phyloP scores from a whole-genome alignment of 768 basidiomycete species.

The Lepiota venenata region DNA sequence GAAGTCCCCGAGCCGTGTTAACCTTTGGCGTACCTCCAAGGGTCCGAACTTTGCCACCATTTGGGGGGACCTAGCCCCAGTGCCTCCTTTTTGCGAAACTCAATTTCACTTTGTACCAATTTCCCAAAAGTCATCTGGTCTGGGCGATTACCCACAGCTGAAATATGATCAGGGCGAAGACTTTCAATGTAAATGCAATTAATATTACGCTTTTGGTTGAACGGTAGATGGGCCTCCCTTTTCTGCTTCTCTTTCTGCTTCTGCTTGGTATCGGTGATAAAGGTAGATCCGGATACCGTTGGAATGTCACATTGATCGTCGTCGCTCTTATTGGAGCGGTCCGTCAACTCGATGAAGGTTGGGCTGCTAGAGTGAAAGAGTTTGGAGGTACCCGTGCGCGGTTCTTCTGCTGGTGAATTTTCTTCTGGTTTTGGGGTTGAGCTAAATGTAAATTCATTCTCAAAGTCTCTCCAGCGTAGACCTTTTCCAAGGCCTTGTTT shows the following conservation, averaged over 20 bases:
- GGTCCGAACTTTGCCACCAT: constrained; percentile 20
- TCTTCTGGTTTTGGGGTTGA: background rate
- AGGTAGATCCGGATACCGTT: constrained; percentile 31
- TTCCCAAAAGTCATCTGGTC: constrained; percentile 25
- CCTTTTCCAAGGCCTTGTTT: constrained; percentile 34
- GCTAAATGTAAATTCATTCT: constrained; percentile 46
- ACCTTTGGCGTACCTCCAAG: constrained; percentile 17
- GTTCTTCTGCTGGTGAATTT: background rate
- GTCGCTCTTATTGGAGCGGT: constrained; percentile 18
- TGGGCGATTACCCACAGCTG: constrained; percentile 1
- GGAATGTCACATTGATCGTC: constrained; percentile 23
- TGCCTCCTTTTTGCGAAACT: constrained; percentile 40
- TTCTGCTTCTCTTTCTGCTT: constrained; percentile 13
- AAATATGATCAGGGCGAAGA: background rate
- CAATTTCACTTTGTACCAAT: constrained; percentile 41
- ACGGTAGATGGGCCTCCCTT: background rate
- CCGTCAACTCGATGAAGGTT: constrained; percentile 9
- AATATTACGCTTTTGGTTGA: background rate
- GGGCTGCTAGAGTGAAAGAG: background rate
- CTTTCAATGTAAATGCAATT: background rate
- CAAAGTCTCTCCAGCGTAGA: constrained; percentile 40
- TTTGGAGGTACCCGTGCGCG: background rate
- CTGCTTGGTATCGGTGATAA: constrained; percentile 15
- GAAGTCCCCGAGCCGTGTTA: background rate
- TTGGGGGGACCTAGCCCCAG: constrained; percentile 36